Conservation (phyloP, 306 rosid genomes). For the Morella rubra region DNA sequence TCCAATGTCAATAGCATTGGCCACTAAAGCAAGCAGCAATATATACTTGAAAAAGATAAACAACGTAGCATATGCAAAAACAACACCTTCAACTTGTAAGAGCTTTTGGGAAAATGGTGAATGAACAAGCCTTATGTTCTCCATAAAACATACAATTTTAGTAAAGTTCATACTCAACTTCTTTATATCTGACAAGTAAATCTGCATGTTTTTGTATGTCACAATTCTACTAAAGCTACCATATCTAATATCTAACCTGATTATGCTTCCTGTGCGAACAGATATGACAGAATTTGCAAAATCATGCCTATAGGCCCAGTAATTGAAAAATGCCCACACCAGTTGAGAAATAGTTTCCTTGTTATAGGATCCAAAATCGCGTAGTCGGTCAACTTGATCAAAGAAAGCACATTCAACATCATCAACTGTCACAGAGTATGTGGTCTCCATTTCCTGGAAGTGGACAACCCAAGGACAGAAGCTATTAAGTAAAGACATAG, state of each 20-base stretch:
- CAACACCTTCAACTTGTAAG: neutral
- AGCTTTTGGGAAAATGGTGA: neutral
- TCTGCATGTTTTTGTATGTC: neutral
- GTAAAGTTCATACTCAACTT: neutral
- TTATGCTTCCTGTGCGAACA: slow-evolving; percentile 72
- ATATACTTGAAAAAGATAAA: neutral
- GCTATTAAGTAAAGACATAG: neutral
- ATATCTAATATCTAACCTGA: slow-evolving; percentile 55
- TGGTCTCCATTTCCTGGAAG: slow-evolving; percentile 63
- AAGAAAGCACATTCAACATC: slow-evolving; percentile 70
- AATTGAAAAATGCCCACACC: slow-evolving; percentile 90
- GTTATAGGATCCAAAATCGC: slow-evolving; percentile 61
- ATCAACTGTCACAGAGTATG: slow-evolving; percentile 66
- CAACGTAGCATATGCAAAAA: neutral
- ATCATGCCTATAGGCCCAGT: slow-evolving; percentile 96
- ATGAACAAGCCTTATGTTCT: neutral
- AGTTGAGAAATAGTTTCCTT: slow-evolving; percentile 77
- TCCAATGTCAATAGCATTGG: neutral
- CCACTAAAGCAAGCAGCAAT: neutral
- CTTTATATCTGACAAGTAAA: neutral
- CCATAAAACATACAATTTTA: neutral
- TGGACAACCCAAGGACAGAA: neutral
- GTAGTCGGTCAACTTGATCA: slow-evolving; percentile 71
- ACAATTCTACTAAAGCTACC: neutral
- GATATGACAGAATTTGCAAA: slow-evolving; percentile 80